A percentile compares a stretch with the other conserved stretches of the same genome.
phyloP scores from a whole-genome alignment of 129 eudicot genomes.

The Centaurea solstitialis region DNA sequence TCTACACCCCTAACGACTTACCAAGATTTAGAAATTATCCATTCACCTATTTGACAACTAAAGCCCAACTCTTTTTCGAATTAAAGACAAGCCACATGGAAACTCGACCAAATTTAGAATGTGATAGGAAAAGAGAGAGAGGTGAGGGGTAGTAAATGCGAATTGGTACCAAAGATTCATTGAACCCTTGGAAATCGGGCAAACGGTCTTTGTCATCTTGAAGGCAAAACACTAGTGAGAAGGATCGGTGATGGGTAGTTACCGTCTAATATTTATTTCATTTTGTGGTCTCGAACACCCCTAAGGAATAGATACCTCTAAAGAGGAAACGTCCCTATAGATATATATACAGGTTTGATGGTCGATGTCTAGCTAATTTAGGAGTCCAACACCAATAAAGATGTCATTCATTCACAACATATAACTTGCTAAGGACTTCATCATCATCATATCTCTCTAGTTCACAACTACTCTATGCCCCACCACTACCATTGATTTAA shows the following conservation, averaged over 20 bases:
- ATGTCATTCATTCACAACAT: conserved; percentile 9
- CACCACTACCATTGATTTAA: conserved; percentile 22
- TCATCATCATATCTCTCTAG: conserved; percentile 18
- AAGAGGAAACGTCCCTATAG: not conserved
- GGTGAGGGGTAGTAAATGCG: conserved; percentile 28
- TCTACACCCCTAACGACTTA: not conserved
- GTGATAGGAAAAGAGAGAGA: conserved; percentile 14
- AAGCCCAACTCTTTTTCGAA: conserved; percentile 5
- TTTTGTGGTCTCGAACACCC: not conserved
- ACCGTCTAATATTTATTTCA: not conserved
- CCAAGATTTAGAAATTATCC: not conserved
- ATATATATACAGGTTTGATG: not conserved
- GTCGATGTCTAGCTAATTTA: not conserved
- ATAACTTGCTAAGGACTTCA: conserved; percentile 27
- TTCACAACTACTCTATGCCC: conserved; percentile 39
- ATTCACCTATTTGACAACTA: conserved; percentile 10
- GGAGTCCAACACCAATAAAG: conserved; percentile 18
- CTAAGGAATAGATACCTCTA: not conserved
- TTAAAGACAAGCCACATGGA: conserved; percentile 22
- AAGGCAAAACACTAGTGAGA: not conserved
- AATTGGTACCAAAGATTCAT: conserved; percentile 19
- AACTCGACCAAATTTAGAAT: not conserved
- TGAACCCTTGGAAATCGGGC: conserved; percentile 18
- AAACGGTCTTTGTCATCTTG: not conserved
- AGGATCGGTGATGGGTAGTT: not conserved